Evolutionary conservation across 176 grass and related monocot genomes (phyloP).

Genomic region (Elymus sibiricus): DNA sequence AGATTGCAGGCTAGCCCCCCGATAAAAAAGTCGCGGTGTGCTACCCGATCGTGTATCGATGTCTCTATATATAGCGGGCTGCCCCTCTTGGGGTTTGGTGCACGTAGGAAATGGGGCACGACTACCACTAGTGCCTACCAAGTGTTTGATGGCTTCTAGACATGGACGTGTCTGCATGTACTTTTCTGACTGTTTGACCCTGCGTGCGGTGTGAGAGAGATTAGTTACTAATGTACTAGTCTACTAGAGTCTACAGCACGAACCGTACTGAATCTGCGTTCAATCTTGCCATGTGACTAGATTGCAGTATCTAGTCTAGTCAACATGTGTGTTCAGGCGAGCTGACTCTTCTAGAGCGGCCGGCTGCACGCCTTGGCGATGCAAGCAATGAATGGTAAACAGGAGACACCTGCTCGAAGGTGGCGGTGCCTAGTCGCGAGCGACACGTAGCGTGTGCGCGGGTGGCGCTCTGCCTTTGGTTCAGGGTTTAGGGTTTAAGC

Average conservation of each 20-base stretch:
- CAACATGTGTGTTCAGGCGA: background rate
- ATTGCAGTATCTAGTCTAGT: background rate
- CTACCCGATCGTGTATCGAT: background rate
- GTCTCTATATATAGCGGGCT: background rate
- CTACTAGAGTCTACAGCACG: background rate
- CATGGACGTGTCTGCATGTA: constrained; percentile 12
- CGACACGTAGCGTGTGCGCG: background rate
- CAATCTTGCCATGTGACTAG: background rate
- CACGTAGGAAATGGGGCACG: constrained; percentile 4
- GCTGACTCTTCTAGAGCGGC: background rate
- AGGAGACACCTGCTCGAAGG: background rate
- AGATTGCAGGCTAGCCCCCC: no score
- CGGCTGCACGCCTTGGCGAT: background rate
- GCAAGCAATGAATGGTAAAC: background rate
- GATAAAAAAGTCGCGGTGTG: no score
- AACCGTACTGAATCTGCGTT: background rate
- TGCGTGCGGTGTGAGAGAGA: background rate
- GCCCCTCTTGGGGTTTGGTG: no score
- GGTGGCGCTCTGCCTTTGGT: background rate
- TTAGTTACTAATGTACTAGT: background rate
- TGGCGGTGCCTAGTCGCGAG: no score
- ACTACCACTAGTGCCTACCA: background rate
- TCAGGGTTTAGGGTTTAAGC: no score
- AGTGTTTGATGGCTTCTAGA: constrained; percentile 5
- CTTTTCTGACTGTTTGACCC: constrained; percentile 32